phyloP scores from a whole-genome alignment of 2,329 filamentous ascomycete species.

The Beauveria brongniartii region DNA sequence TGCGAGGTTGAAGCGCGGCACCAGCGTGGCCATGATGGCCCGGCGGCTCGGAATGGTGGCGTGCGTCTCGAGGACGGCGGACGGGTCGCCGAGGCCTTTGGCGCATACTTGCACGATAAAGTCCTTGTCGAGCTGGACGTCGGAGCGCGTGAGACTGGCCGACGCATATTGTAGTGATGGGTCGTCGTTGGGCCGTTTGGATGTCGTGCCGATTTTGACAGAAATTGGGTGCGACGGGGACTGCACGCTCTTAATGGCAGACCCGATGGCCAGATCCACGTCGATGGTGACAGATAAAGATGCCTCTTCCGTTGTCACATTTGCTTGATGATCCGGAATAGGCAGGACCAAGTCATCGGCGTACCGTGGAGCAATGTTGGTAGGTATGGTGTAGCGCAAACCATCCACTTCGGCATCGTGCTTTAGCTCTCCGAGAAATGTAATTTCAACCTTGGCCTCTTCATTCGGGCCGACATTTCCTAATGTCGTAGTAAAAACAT shows the following conservation, averaged over 20 bases:
- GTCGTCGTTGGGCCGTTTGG: constrained; percentile 29
- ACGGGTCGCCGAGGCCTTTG: constrained; percentile 51
- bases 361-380: constrained; percentile 58
- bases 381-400: constrained; percentile 61
- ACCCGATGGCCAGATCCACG: constrained; percentile 40
- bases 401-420: constrained; percentile 62
- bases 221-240: constrained; percentile 62
- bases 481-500: constrained; percentile 60
- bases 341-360: constrained; percentile 25
- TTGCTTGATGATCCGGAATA: background rate
- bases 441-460: constrained; percentile 51
- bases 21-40: constrained; percentile 62
- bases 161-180: constrained; percentile 53
- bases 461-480: constrained; percentile 57
- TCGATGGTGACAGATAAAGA: constrained; percentile 25
- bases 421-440: constrained; percentile 63
- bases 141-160: constrained; percentile 47
- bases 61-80: constrained; percentile 59
- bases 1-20: constrained; percentile 60
- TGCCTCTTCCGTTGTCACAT: background rate
- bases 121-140: constrained; percentile 50
- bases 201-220: constrained; percentile 52
- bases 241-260: constrained; percentile 52
- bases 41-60: constrained; percentile 51
- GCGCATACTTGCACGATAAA: constrained; percentile 59